Evolutionary conservation across 108 stramenopile genomes (phyloP), one percentile per base, ranked within the genome.

Genomic region (Stephanodiscus minutulus): DNA sequence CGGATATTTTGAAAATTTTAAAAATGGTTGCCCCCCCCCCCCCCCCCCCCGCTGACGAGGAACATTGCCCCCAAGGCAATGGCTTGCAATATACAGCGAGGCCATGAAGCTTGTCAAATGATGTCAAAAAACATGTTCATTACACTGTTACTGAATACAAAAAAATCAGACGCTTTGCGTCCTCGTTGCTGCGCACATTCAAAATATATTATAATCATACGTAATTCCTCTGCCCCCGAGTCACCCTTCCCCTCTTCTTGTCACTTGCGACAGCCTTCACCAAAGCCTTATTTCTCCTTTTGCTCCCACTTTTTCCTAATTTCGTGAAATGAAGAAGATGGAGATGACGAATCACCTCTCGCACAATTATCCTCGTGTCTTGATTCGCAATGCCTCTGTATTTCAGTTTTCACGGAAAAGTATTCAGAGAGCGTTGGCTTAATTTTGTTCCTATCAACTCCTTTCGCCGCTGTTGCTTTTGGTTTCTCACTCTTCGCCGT

Each of bases 261-360:
- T 11, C 43, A 44, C 3, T 17, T 15, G 15, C 43, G 43, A 44
- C 15, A 44, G 43, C 43, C 13, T 44, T 44, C 15, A 13, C 0
- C 43, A 13, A 44, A 44, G 43, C 43, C 43, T 44, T 3, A 44
- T 17, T 15, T 15, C 43, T 0, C 43, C 43, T 44, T 44, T 44
- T 44, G 43, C 25, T 58, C 59, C 68, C 68, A 69, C 9, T 69
- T 69, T 2, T 17, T 69, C 68, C 57, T 69, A 0, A 69, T 25
- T 21, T 41, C 57, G 31, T 43, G 21, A 43, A 69, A 69, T 58
- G 68, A 69, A 15, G 68, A 43, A 15, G 21, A 33, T 36, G 5
- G 20, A 35, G 29, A 37, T 25, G 33, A 9, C 12, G 20, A 18
- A 58, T 69, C 43, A 28, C 15, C 31, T 27, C 50, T 11, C 21